phyloP scores from a whole-genome alignment of 306 rosid genomes.

The Styphnolobium japonicum region DNA sequence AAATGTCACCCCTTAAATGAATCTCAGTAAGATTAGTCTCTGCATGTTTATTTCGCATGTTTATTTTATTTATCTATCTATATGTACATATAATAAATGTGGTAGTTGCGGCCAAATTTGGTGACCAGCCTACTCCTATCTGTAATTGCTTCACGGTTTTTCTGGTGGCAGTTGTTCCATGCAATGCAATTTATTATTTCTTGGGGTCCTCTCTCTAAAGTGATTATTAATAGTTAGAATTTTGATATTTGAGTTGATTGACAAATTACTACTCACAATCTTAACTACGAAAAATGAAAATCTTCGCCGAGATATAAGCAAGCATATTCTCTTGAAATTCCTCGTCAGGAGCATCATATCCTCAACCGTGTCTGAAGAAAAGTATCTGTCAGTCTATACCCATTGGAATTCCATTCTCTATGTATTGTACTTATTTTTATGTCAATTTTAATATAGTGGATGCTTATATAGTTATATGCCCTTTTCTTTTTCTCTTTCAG shows the following conservation, averaged over 20 bases:
- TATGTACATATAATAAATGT: neutral
- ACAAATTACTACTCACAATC: neutral
- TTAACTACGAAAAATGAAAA: neutral
- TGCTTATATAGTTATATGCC: neutral
- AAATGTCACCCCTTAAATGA: too few relatives aligned
- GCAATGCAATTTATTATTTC: neutral
- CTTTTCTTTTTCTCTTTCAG: neutral
- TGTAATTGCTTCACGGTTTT: neutral
- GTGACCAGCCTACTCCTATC: neutral
- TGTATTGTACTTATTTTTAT: neutral
- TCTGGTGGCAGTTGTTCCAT: slow-evolving; percentile 9
- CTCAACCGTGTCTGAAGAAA: neutral
- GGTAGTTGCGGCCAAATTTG: slow-evolving; percentile 13
- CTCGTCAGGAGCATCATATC: neutral
- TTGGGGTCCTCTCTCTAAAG: neutral
- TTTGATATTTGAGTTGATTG: neutral
- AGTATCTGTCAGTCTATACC: neutral
- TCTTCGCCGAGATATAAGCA: neutral
- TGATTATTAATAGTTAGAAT: neutral
- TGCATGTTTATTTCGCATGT: neutral
- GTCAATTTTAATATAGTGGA: neutral
- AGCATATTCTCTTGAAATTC: neutral
- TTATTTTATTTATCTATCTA: neutral
- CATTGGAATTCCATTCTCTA: neutral
- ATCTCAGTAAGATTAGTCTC: too few relatives aligned